Percentiles rank a stretch among this genome's conserved stretches.
phyloP scores from a whole-genome alignment of 805 yeast genomes.

The Sungouiozyma intestinalis region DNA sequence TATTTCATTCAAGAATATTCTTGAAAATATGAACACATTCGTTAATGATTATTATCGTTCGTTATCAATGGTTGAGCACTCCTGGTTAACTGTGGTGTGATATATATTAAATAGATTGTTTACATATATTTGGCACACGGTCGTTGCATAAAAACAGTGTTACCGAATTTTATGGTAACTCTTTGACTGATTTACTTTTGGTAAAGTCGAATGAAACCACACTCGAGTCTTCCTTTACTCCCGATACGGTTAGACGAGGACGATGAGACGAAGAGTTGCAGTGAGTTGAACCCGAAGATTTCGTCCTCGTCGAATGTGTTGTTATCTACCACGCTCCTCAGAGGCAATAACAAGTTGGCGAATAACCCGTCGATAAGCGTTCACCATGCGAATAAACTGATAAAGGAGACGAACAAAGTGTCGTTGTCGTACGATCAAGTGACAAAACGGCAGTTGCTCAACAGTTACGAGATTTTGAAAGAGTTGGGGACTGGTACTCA shows the following conservation, averaged over 20 bases:
- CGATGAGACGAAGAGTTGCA: neutral
- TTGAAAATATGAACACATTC: too few species aligned
- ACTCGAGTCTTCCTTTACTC: neutral
- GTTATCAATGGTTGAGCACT: too few species aligned
- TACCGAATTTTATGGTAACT: too few species aligned
- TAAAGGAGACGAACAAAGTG: constrained; percentile 76
- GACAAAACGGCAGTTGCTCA: constrained; percentile 67
- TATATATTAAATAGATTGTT: too few species aligned
- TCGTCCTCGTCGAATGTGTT: constrained; percentile 22
- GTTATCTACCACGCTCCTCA: neutral
- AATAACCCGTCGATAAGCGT: neutral
- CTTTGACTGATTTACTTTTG: too few species aligned
- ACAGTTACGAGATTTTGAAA: constrained; percentile 76
- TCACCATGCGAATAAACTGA: neutral
- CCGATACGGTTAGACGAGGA: neutral
- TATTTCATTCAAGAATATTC: too few species aligned
- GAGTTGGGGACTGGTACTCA: constrained; percentile 97
- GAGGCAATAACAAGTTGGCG: neutral
- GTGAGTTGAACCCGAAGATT: constrained; percentile 3
- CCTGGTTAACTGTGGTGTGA: too few species aligned
- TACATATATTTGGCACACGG: too few species aligned
- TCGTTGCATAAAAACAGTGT: too few species aligned
- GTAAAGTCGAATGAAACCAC: constrained; percentile 4
- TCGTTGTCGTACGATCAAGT: constrained; percentile 83
- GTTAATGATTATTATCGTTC: too few species aligned